phyloP scores from a whole-genome alignment of 2,329 filamentous ascomycete genomes.

The Emericellopsis atlantica region DNA sequence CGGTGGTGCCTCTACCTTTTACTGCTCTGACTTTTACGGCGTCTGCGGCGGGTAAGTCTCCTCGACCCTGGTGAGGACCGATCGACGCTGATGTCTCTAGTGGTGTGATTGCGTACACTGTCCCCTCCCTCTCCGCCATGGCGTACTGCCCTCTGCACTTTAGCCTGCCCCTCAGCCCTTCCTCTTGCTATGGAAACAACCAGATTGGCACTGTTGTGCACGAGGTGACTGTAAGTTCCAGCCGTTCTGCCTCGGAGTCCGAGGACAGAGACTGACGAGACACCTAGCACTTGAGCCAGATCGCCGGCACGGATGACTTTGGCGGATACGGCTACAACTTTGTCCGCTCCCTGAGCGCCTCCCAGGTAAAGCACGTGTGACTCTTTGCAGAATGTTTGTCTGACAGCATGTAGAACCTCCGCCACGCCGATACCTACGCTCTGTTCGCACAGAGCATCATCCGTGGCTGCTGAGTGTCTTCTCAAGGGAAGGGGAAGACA shows the following conservation, averaged over 20 bases:
- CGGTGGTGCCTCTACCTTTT: constrained; percentile 35
- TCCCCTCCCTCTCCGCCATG: constrained; percentile 39
- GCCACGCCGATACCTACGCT: constrained; percentile 50
- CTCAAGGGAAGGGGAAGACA: background rate
- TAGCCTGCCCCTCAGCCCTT: constrained; percentile 34
- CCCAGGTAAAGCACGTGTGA: constrained; percentile 14
- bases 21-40: constrained; percentile 44
- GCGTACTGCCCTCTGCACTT: constrained; percentile 52
- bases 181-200: constrained; percentile 49
- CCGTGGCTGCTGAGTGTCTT: constrained; percentile 1
- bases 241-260: too few species aligned
- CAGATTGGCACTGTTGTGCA: constrained; percentile 53
- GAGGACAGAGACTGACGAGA: too few species aligned
- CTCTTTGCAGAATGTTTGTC: too few species aligned
- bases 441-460: constrained; percentile 24
- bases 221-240: constrained; percentile 31
- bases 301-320: constrained; percentile 45
- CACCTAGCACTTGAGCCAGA: constrained; percentile 38
- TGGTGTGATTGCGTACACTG: constrained; percentile 47
- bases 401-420: constrained; percentile 30
- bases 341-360: background rate
- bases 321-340: constrained; percentile 34
- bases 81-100: background rate
- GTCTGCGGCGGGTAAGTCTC: constrained; percentile 26
- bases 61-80: background rate